Base-by-base conservation (phyloP, 1,284 basidiomycete species). In the Cryptococcus amylolentus region DNA sequence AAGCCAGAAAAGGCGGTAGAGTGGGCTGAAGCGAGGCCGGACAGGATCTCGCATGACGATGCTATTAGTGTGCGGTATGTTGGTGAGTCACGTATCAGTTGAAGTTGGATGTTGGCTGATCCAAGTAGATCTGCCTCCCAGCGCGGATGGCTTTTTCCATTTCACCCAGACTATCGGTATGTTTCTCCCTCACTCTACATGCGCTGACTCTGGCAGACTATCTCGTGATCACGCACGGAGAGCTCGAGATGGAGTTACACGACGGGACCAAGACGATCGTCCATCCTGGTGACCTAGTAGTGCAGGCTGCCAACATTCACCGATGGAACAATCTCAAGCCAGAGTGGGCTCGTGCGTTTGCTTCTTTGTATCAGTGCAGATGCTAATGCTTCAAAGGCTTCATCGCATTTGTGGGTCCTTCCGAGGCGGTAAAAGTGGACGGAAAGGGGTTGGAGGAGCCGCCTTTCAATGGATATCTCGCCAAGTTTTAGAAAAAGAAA, bases 281-380 rank as follows among this genome's bases (percentile, higher is more conserved):
- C 45, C 42, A 28, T 23, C 48, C 49, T 16, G 60, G 60, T 6
- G 60, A 61, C 28, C 18, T 54, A 3, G 43, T 61, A 6, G 49
- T 58, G 12, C 56, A 62, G 45, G 42, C 55, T 20, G 60, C 51
- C 27, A 62, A 62, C 20, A 53, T 58, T 31, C 60, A 62, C 49
- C 40, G 47, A 4, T 58, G 56, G 57, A 58, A 49, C 47, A 62
- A 62, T 23, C 47, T 51, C 8, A 49, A 50, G n/a, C 38, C 51
- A 27, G 13, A 51, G 39, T 55, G 53, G 51, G 60, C 60, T 26
- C 37, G 60, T 58, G 43, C 56, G 60, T 58, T 20, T 46, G 7
- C 44, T 28, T 46, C 16, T 46, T 5, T 9, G 8, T 8, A 23
- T 10, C 16, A 14, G 44, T 46, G 44, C 44, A 23, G 16, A 46